Evolutionary conservation across 2,329 filamentous ascomycete genomes (phyloP), one percentile per base, ranked within the genome.

Genomic region (Bipolaris oryzae): DNA sequence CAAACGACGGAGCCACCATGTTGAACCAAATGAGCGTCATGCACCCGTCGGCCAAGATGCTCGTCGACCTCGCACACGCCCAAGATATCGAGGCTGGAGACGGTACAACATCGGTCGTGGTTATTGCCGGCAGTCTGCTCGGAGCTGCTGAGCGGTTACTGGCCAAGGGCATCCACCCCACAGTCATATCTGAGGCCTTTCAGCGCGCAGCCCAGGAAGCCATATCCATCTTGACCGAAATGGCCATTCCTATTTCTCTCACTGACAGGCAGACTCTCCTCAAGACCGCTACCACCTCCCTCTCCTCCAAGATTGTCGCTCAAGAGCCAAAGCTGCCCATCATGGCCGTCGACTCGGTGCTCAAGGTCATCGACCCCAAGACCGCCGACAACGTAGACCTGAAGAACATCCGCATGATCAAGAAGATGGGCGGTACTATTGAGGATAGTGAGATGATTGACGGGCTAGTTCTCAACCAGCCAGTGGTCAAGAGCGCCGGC

Each of bases 1-100:
- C 95, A 74, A 99, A 99, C 83, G 95, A 99, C 80, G 95, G 95
- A 77, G 96, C 96, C 82, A 99, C 95, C 55, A 99, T 99, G 94
- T 82, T 99, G 74, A 96, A 91, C 82, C 94, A 94, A 83, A 98
- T 99, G 95, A 90, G 91, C 65, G 95, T 99, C 67, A 92, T 99
- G 89, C 95, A 99, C 76, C 95, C 95, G n/a, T 96, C 96, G 46
- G 95, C 95, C 49, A 97, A 96, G 82, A 99, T 99, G 95, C 85
- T 99, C 67, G 95, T 99, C 73, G 93, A 99, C 78, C 86, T 99
- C 61, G 96, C 94, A 71, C 91, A 95, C 67, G 95, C 95, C 65
- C 95, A 99, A 78, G 95, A 99, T 82, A 92, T 99, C 60, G 95
- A 99, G 79, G 95, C 95, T 62, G 95, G 95, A 80, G 95, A 99